Evolutionary conservation across 2,329 filamentous ascomycete genomes (phyloP).

Genomic region (Verticillium albo-atrum): DNA sequence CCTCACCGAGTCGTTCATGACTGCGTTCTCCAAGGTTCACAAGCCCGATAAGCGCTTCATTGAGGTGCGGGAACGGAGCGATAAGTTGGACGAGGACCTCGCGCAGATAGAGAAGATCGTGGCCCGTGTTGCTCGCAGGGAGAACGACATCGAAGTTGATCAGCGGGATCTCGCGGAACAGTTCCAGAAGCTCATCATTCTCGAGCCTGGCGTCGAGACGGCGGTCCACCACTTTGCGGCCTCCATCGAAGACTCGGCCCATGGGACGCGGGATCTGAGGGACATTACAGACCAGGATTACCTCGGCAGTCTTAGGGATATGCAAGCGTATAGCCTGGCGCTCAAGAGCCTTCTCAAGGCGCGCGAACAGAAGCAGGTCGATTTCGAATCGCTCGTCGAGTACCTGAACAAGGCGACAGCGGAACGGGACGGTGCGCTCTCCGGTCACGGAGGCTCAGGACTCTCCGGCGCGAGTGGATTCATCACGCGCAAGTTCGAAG

Average conservation of each 20-base stretch:
- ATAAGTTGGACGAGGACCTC: constrained; percentile 92
- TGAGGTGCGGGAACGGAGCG: constrained; percentile 85
- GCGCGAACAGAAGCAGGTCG: constrained; percentile 94
- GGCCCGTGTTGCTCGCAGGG: constrained; percentile 79
- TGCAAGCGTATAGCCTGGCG: constrained; percentile 89
- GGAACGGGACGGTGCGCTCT: constrained; percentile 75
- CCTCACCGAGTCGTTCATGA: constrained; percentile 93
- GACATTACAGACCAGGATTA: constrained; percentile 96
- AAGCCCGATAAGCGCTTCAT: constrained; percentile 93
- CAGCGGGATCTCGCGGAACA: constrained; percentile 87
- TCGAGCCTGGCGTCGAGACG: constrained; percentile 82
- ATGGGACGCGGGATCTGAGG: constrained; percentile 74
- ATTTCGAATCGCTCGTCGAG: constrained; percentile 93
- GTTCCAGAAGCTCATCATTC: constrained; percentile 85
- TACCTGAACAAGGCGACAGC: constrained; percentile 88
- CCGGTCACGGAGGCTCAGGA: constrained; percentile 49
- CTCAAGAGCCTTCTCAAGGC: constrained; percentile 86
- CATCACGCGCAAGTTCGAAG: constrained; percentile 90
- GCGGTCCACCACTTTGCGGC: constrained; percentile 82
- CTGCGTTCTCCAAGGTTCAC: constrained; percentile 94
- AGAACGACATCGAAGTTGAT: constrained; percentile 82
- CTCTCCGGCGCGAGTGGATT: constrained; percentile 79
- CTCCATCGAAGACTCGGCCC: constrained; percentile 77
- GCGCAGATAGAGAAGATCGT: constrained; percentile 95
- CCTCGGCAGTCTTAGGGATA: constrained; percentile 84